A percentile compares a stretch with the other conserved stretches of the same genome.
Evolutionary conservation across 257 asterid genomes (phyloP).

Genomic region (Nicotiana sylvestris): DNA sequence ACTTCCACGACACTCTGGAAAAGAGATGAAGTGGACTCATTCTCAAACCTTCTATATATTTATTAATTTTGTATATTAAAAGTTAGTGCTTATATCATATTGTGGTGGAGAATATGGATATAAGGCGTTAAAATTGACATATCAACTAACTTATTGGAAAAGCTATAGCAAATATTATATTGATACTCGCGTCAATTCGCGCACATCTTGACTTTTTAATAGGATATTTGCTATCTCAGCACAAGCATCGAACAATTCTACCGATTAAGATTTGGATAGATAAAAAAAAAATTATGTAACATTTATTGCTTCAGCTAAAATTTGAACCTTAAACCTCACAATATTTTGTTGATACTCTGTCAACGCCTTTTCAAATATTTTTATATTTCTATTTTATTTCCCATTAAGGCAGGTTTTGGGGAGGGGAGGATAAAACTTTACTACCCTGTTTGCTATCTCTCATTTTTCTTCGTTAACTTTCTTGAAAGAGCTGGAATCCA

Average conservation of each 20-base stretch:
- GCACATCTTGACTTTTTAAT: too few species aligned
- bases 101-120: slow-evolving; percentile 5
- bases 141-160: neutral
- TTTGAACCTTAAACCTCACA: too few species aligned
- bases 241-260: too few species aligned
- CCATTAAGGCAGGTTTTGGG: neutral
- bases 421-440: neutral
- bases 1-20: neutral
- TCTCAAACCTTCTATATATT: neutral
- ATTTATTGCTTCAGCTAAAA: too few species aligned
- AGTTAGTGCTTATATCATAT: neutral
- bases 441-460: neutral
- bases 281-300: too few species aligned
- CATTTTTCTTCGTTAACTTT: neutral
- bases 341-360: too few species aligned
- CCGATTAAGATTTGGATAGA: too few species aligned
- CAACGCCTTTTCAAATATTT: neutral
- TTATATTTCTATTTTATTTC: neutral
- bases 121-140: neutral
- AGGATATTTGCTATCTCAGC: too few species aligned
- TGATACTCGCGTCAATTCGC: neutral
- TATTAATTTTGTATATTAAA: neutral
- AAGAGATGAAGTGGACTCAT: neutral
- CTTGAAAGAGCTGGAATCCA: neutral
- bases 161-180: neutral